A percentile compares a stretch with the other conserved stretches of the same genome.
Conservation (phyloP, 2,329 filamentous ascomycete species). For the Eurotiales sp. region DNA sequence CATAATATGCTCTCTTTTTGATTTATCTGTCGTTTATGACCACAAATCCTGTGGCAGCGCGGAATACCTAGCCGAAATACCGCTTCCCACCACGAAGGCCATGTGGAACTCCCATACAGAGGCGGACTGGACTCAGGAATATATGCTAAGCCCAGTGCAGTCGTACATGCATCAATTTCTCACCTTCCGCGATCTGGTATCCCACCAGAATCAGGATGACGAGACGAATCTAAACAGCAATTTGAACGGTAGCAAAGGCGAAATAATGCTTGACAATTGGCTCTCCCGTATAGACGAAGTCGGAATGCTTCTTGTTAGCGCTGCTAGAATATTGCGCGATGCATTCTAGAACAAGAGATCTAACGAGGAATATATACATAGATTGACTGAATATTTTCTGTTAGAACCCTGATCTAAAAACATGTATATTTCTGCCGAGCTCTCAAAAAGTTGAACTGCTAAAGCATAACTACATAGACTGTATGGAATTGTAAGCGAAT, state of each 20-base stretch:
- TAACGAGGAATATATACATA: too few species aligned
- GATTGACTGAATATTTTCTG: too few species aligned
- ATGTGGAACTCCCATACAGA: constrained; percentile 8
- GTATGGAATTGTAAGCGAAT: too few species aligned
- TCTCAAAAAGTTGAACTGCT: too few species aligned
- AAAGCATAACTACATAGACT: too few species aligned
- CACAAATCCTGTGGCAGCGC: neutral
- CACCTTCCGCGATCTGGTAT: constrained; percentile 2
- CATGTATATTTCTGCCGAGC: too few species aligned
- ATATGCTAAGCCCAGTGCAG: constrained; percentile 1
- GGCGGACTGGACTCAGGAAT: constrained; percentile 2
- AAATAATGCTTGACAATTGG: neutral
- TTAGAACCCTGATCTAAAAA: too few species aligned
- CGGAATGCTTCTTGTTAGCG: constrained; percentile 1
- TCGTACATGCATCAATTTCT: neutral
- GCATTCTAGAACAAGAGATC: too few species aligned
- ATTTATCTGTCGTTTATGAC: neutral
- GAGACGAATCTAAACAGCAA: neutral
- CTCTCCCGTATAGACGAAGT: constrained; percentile 1
- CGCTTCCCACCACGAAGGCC: constrained; percentile 4
- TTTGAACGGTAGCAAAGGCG: neutral
- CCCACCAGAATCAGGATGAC: neutral
- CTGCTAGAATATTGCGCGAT: neutral
- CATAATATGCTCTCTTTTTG: constrained; percentile 6
- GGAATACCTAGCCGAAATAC: neutral